phyloP scores from a whole-genome alignment of 306 rosid genomes.

The Ormosia emarginata region DNA sequence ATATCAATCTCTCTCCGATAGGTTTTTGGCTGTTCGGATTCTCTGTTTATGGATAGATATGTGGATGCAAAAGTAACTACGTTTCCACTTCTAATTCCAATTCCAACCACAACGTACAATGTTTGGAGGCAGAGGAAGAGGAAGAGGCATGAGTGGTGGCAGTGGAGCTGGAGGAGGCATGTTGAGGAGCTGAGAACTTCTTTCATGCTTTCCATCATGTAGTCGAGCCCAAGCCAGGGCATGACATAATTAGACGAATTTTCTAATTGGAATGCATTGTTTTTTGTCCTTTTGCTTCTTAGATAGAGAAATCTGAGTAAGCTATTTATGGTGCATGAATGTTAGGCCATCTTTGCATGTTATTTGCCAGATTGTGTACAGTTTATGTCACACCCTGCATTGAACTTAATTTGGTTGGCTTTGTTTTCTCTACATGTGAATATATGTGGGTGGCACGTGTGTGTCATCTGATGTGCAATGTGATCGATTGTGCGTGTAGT shows the following conservation, averaged over 20 bases:
- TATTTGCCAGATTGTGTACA: background rate
- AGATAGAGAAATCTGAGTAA: background rate
- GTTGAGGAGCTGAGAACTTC: slow-evolving; percentile 38
- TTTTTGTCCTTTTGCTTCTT: background rate
- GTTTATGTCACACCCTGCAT: background rate
- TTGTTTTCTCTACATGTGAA: background rate
- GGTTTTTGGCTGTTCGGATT: too few species aligned
- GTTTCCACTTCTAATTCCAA: too few species aligned
- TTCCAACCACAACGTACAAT: too few species aligned
- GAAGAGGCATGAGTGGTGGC: too few species aligned
- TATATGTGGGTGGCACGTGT: too few species aligned
- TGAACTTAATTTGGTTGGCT: background rate
- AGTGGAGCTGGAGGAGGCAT: too few species aligned
- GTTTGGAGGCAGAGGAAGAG: too few species aligned
- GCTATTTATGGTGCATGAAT: background rate
- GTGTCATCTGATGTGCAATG: too few species aligned
- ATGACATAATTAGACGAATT: slow-evolving; percentile 38
- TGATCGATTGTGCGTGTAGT: too few species aligned
- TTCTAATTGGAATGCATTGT: background rate
- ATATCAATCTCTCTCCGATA: too few species aligned
- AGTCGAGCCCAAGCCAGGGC: slow-evolving; percentile 35
- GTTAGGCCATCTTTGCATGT: background rate
- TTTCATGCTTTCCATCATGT: slow-evolving; percentile 63
- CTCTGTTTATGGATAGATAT: too few species aligned
- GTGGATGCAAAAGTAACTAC: too few species aligned